A percentile compares a stretch with the other conserved stretches of the same genome.
phyloP scores from a whole-genome alignment of 2,329 filamentous ascomycete genomes.

The Fusarium chlamydosporum region DNA sequence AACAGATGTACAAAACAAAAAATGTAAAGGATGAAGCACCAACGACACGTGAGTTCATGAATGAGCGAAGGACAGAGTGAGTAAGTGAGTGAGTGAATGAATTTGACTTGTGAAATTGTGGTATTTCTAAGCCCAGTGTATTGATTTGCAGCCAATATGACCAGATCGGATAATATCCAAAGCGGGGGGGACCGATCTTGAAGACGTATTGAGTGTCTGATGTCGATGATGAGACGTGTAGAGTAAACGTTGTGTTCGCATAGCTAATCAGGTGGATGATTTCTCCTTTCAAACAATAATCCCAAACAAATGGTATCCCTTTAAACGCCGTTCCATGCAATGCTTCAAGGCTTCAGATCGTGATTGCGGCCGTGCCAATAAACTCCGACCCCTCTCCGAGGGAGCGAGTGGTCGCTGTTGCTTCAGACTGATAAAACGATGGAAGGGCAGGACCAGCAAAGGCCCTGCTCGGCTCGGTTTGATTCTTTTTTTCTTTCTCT shows the following conservation, averaged over 20 bases:
- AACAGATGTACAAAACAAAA: constrained; percentile 7
- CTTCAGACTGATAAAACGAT: constrained; percentile 30
- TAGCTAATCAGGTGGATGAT: constrained; percentile 8
- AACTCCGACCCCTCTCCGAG: constrained; percentile 21
- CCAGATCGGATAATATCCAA: constrained; percentile 10
- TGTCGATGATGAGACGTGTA: constrained; percentile 10
- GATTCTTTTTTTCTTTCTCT: constrained; percentile 7
- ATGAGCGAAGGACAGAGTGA: not conserved
- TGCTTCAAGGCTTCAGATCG: constrained; percentile 28
- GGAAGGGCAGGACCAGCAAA: not conserved
- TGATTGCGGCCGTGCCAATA: constrained; percentile 37
- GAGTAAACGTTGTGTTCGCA: constrained; percentile 4
- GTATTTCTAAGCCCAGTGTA: constrained; percentile 20
- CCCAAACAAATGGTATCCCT: constrained; percentile 40
- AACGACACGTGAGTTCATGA: constrained; percentile 8
- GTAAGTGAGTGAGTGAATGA: constrained; percentile 14
- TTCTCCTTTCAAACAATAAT: constrained; percentile 25
- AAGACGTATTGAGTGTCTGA: constrained; percentile 5
- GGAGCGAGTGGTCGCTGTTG: constrained; percentile 24
- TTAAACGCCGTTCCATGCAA: constrained; percentile 45
- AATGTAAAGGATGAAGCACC: not conserved
- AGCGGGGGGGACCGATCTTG: not conserved
- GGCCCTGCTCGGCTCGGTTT: constrained; percentile 7
- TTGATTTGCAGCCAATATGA: constrained; percentile 7
- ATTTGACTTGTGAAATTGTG: constrained; percentile 20